Conservation (phyloP, 2,329 filamentous ascomycete genomes). For the Taxawa tesnikishii region DNA sequence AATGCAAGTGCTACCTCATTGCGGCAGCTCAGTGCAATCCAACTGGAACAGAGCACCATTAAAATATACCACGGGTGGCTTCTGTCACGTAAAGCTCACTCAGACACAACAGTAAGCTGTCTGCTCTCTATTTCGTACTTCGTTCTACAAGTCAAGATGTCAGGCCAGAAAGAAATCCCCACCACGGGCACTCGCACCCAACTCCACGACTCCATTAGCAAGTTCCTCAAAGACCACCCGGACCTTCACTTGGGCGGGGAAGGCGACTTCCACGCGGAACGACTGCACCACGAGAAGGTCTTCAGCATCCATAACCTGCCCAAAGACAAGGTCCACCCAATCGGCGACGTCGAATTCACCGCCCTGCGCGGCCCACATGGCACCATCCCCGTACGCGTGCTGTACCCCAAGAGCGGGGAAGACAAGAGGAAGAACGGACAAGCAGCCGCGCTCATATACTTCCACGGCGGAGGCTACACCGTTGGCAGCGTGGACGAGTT, state of each 20-base stretch:
- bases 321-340: slow-evolving; percentile 13
- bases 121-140: background rate
- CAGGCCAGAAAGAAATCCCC: slow-evolving; percentile 1
- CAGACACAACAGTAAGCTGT: background rate
- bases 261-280: slow-evolving; percentile 15
- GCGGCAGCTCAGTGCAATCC: background rate
- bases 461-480: slow-evolving; percentile 27
- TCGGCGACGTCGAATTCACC: slow-evolving; percentile 20
- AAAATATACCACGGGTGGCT: background rate
- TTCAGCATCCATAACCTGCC: slow-evolving; percentile 20
- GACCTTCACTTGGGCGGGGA: slow-evolving; percentile 15
- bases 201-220: slow-evolving; percentile 8
- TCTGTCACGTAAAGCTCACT: background rate
- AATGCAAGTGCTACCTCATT: background rate
- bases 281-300: slow-evolving; percentile 14
- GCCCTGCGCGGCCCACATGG: slow-evolving; percentile 20
- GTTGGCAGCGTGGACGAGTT: slow-evolving; percentile 27
- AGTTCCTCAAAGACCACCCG: slow-evolving; percentile 11
- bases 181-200: slow-evolving; percentile 6
- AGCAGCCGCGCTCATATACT: slow-evolving; percentile 21
- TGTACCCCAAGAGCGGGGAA: slow-evolving; percentile 15
- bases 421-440: slow-evolving; percentile 5
- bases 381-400: slow-evolving; percentile 21
- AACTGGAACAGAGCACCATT: too few relatives aligned
- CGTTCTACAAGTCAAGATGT: slow-evolving; percentile 1